Conservation (phyloP, 2,329 filamentous ascomycete species). For the Aspergillus pseudotamarii region DNA sequence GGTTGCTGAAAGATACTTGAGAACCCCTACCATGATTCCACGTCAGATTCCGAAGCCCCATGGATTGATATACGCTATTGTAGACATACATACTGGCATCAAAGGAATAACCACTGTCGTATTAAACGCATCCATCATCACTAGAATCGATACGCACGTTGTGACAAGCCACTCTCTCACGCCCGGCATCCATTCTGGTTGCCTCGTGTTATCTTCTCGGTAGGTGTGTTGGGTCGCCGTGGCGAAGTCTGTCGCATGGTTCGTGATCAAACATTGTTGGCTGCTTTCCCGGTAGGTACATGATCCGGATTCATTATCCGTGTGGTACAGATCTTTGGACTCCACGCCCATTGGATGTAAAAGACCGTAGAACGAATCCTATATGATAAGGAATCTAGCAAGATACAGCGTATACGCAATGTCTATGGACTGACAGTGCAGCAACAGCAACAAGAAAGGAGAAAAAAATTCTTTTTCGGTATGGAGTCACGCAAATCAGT, state of each 20-base stretch:
- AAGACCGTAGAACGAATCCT: background rate
- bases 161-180: conserved; percentile 47
- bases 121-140: conserved; percentile 55
- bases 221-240: conserved; percentile 9
- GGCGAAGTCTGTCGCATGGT: conserved; percentile 2
- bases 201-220: background rate
- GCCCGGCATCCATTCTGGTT: conserved; percentile 41
- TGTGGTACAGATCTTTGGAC: conserved; percentile 18
- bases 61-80: background rate
- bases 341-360: conserved; percentile 20
- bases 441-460: background rate
- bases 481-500: background rate
- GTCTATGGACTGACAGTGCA: background rate
- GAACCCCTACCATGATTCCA: conserved; percentile 22
- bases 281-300: conserved; percentile 10
- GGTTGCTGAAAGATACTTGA: conserved; percentile 40
- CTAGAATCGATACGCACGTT: conserved; percentile 46
- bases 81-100: conserved; percentile 42
- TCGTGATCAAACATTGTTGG: conserved; percentile 11
- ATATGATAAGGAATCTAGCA: background rate
- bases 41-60: background rate
- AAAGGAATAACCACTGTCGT: conserved; percentile 52
- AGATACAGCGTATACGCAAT: background rate
- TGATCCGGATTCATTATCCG: conserved; percentile 16
- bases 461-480: background rate